A percentile compares a stretch with the other conserved stretches of the same genome.
Conservation (phyloP, 2,329 filamentous ascomycete genomes). For the Nemania bipapillata region DNA sequence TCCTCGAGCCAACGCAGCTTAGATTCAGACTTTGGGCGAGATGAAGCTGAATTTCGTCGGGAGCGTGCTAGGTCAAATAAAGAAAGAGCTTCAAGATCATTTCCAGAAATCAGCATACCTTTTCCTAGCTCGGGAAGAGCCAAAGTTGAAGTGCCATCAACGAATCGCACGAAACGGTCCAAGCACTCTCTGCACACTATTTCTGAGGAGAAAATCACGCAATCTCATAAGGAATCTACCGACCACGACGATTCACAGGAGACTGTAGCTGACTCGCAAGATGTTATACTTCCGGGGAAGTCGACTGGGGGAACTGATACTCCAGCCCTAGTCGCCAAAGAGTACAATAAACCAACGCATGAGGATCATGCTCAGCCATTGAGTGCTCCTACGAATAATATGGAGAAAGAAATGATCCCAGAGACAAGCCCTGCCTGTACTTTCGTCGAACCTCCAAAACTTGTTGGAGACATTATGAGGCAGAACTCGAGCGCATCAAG, state of each 20-base stretch:
- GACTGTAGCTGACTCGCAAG: slow-evolving; percentile 50
- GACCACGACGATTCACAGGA: slow-evolving; percentile 47
- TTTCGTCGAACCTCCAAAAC: slow-evolving; percentile 41
- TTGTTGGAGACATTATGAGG: slow-evolving; percentile 40
- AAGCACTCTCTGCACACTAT: slow-evolving; percentile 4
- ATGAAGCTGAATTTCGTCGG: slow-evolving; percentile 43
- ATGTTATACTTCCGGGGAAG: slow-evolving; percentile 30
- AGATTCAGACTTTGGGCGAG: slow-evolving; percentile 46
- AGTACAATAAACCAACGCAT: not conserved
- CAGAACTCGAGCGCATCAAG: slow-evolving; percentile 41
- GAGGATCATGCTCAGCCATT: slow-evolving; percentile 27
- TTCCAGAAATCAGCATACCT: slow-evolving; percentile 45
- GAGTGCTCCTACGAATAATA: slow-evolving; percentile 20
- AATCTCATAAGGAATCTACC: slow-evolving; percentile 36
- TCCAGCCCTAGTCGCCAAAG: not conserved
- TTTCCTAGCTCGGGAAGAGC: slow-evolving; percentile 38
- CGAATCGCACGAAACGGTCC: slow-evolving; percentile 41
- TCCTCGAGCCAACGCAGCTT: slow-evolving; percentile 39
- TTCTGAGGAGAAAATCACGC: slow-evolving; percentile 36
- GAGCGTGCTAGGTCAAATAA: slow-evolving; percentile 45
- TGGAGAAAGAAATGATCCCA: slow-evolving; percentile 48
- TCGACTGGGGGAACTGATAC: not conserved
- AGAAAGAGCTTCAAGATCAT: slow-evolving; percentile 45
- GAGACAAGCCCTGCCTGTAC: slow-evolving; percentile 50
- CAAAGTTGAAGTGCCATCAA: slow-evolving; percentile 50